Percentiles rank a stretch among this genome's conserved stretches.
phyloP scores from a whole-genome alignment of 2,329 filamentous ascomycete genomes.

The Tolypocladium tropicale region DNA sequence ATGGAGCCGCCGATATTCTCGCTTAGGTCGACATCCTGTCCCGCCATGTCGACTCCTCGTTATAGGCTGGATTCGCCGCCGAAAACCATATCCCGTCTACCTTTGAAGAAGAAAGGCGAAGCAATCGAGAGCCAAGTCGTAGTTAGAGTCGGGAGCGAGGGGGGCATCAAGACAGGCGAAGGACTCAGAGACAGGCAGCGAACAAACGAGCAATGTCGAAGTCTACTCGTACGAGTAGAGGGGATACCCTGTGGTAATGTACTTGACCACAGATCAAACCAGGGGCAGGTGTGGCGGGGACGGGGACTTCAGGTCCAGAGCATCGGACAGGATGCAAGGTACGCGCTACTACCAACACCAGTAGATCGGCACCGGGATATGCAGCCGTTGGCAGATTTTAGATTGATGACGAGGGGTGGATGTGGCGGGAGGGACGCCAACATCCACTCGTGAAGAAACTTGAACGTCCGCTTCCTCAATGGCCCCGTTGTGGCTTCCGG shows the following conservation, averaged over 20 bases:
- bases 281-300: not conserved
- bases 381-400: not conserved
- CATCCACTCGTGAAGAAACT: not conserved
- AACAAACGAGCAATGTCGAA: not conserved
- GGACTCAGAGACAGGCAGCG: not conserved
- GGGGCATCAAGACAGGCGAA: not conserved
- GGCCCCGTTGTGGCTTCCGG: not conserved
- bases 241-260: not conserved
- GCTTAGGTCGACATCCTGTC: conserved; percentile 19
- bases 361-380: not conserved
- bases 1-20: conserved; percentile 29
- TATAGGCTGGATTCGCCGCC: not conserved
- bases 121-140: not conserved
- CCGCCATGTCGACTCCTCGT: conserved; percentile 17
- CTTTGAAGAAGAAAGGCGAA: not conserved
- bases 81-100: not conserved
- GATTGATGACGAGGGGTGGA: not conserved
- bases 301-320: not conserved
- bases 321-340: not conserved
- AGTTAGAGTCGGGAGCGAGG: not conserved
- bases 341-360: not conserved
- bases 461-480: not conserved
- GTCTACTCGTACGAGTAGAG: too few relatives aligned
- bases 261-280: not conserved
- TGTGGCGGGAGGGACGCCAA: not conserved